Base-by-base conservation (phyloP, 257 asterid species). In the Cordia subcordata region DNA sequence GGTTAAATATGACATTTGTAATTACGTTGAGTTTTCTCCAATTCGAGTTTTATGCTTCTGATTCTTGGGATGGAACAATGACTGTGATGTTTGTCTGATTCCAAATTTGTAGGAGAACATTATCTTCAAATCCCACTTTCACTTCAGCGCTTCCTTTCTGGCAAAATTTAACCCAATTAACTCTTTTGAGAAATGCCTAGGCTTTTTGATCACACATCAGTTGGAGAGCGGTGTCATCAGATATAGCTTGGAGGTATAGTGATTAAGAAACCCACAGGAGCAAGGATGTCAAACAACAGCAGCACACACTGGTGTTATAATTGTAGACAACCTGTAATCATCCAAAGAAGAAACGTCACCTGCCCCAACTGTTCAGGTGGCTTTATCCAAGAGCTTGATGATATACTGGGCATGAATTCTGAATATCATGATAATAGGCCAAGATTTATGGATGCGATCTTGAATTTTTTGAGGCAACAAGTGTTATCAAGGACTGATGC, bases 221-320 rank as follows among this genome's bases (percentile, higher is more conserved):
- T 27, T 27, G 35, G 35, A 27, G 35, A 27, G 35, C 3, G 35
- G 35, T 27, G 35, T 27, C 4, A 6, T 27, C 3, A 27, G 35
- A 27, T 27, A 27, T 27, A 27, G 35, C 35, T 27, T 6, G 35
- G 35, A 27, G 35, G 3, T 27, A 27, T 27, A 27, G 35, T 27
- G 35, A 27, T 27, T 27, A 6, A 27, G 35, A 27, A 6, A 27
- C 3, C 35, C 3, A 27, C 35, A 62, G 54, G 75, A 64, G 38
- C 46, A 57, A 75, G 55, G 79, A 91, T 85, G 94, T 81, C 96
- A 17, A 79, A 69, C 18, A 68, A 70, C 10, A 72, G 84, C 51
- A 71, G 82, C 54, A 82, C 86, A 11, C 97, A 88, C 65, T 93
- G 99, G 97, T 93, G 99, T 66, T 71, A 84, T 55, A 83, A 71